Conservation (phyloP, 352 stramenopile species). For the Thraustochytrium striatum region DNA sequence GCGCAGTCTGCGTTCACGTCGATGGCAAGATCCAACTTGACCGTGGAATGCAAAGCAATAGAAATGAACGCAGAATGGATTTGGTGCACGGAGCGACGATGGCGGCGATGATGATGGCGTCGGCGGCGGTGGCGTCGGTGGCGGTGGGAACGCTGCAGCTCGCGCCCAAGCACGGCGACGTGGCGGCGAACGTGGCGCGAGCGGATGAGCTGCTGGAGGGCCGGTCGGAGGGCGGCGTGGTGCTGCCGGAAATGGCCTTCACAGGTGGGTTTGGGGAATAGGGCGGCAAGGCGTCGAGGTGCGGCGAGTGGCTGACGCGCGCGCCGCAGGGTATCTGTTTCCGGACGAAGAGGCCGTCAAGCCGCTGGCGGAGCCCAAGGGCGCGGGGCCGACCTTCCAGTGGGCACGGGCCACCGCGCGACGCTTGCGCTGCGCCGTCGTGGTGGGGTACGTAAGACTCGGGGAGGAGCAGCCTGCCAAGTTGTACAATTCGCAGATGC, state of each 20-base stretch:
- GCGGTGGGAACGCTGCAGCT: slow-evolving; percentile 9
- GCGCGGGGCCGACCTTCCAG: neutral
- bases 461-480: neutral
- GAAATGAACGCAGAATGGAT: no score
- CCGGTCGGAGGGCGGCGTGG: neutral
- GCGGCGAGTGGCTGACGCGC: neutral
- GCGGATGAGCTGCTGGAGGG: neutral
- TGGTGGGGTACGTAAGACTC: neutral
- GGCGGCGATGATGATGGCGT: no score
- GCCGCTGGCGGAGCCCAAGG: neutral
- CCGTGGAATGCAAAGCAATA: no score
- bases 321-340: slow-evolving; percentile 13
- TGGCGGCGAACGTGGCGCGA: neutral
- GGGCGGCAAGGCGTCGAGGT: neutral
- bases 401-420: neutral
- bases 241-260: slow-evolving; percentile 34
- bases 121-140: no score
- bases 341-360: neutral
- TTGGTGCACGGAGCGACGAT: no score
- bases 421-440: neutral
- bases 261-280: neutral
- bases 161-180: neutral
- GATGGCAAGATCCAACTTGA: no score
- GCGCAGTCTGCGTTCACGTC: no score
- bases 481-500: slow-evolving; percentile 36